Evolutionary conservation across 352 stramenopile genomes (phyloP), one percentile per base, ranked within the genome.

Genomic region (Phytophthora crassamura): DNA sequence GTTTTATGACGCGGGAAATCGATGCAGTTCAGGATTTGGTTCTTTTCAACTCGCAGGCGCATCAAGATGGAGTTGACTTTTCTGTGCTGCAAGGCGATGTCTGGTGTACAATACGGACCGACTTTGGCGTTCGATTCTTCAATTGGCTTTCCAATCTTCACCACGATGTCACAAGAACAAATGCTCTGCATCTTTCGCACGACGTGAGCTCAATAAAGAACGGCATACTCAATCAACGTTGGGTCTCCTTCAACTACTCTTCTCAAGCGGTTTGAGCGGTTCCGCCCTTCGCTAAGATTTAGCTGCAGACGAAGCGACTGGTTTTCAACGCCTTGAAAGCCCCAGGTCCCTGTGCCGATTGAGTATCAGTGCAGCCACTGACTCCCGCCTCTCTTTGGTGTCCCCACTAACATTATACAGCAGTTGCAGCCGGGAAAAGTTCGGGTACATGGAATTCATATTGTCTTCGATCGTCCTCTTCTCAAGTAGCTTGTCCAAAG

Each of bases 371-470:
- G 22, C 22, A 25, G 18, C n/a, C 40, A 15, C 18, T 47, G n/a
- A n/a, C n/a, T n/a, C n/a, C n/a, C n/a, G n/a, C n/a, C n/a, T n/a
- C n/a, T n/a, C n/a, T n/a, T n/a, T n/a, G n/a, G n/a, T n/a, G n/a
- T n/a, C n/a, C n/a, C n/a, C n/a, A n/a, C n/a, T n/a, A n/a, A n/a
- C n/a, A n/a, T 43, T 18, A 42, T 55, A 25, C 0, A 67, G 49
- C 49, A 28, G 49, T 40, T 67, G 50, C 16, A 62, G 28, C 36
- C 59, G 39, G n/a, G 51, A 35, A 61, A 60, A 61, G 36, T 67
- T 49, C 18, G 5, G 49, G 18, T 51, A 67, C 50, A 61, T 67
- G 2, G 34, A 60, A 8, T 67, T 49, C 7, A 67, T 16, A 10
- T 61, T 62, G 25, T 67, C 59, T 35, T 61, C 59, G 7, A 62